Evolutionary conservation across 345 rosid genomes (phyloP).

Genomic region (Camelina laxa): DNA sequence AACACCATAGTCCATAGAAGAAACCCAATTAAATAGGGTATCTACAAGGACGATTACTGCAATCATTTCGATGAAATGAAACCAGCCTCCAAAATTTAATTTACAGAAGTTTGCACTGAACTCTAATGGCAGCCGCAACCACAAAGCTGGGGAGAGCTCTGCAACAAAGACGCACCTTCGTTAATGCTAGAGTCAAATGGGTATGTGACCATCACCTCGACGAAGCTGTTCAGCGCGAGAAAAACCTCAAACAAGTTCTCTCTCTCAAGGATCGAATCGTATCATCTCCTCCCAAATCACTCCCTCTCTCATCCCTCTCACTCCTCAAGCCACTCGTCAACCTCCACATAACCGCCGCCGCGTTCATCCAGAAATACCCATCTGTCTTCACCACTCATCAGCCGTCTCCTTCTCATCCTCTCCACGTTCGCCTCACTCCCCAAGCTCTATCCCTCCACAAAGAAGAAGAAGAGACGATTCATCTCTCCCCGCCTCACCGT

Average conservation of each 20-base stretch:
- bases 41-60: too few species aligned
- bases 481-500: conserved; percentile 44
- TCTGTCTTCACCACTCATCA: conserved; percentile 67
- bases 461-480: conserved; percentile 66
- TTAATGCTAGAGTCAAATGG: conserved; percentile 75
- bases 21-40: too few species aligned
- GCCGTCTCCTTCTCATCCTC: conserved; percentile 68
- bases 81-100: too few species aligned
- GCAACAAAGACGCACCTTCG: conserved; percentile 57
- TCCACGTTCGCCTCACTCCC: conserved; percentile 69
- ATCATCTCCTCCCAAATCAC: conserved; percentile 59
- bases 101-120: too few species aligned
- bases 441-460: conserved; percentile 53
- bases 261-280: conserved; percentile 68
- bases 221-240: conserved; percentile 57
- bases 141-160: conserved; percentile 42
- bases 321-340: conserved; percentile 59
- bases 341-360: conserved; percentile 50
- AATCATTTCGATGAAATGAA: too few species aligned
- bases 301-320: conserved; percentile 69
- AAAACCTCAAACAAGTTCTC: conserved; percentile 60
- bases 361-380: conserved; percentile 55
- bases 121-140: conserved; percentile 35
- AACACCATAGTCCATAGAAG: too few species aligned
- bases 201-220: conserved; percentile 69